Evolutionary conservation across 768 basidiomycete species (phyloP).

Genomic region (Suillus placidus): DNA sequence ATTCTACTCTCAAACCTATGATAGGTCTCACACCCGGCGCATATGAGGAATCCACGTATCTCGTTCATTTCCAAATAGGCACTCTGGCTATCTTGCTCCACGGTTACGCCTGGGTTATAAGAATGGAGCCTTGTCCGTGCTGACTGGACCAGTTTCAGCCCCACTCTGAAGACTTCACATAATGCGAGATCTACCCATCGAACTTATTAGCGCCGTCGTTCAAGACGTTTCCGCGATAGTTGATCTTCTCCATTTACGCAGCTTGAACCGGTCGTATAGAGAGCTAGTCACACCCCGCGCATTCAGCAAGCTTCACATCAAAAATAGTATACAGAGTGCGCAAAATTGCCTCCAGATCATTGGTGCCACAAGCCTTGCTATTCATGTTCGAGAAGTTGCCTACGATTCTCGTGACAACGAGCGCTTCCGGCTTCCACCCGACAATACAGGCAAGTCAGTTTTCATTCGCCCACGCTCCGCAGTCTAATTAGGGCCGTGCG

Average conservation of each 20-base stretch:
- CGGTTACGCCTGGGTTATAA: background rate
- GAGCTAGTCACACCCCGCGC: constrained; percentile 27
- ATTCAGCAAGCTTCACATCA: constrained; percentile 27
- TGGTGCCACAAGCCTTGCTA: constrained; percentile 22
- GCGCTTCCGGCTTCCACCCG: constrained; percentile 26
- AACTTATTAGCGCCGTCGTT: constrained; percentile 28
- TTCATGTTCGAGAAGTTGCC: constrained; percentile 29
- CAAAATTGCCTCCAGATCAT: constrained; percentile 27
- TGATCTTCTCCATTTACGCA: constrained; percentile 32
- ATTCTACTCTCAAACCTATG: too few relatives aligned
- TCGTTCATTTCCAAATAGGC: background rate
- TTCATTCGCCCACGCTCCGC: background rate
- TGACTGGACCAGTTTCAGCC: background rate
- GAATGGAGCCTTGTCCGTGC: background rate
- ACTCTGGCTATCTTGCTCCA: background rate
- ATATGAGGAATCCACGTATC: background rate
- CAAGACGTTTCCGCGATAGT: constrained; percentile 23
- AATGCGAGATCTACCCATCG: constrained; percentile 31
- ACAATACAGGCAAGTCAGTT: constrained; percentile 12
- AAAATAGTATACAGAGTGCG: constrained; percentile 30
- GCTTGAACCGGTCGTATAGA: constrained; percentile 28
- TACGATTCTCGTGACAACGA: constrained; percentile 33
- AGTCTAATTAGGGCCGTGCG: constrained; percentile 5
- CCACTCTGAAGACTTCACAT: background rate
- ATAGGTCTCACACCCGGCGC: too few relatives aligned